Evolutionary conservation across 1,284 basidiomycete species (phyloP).

Genomic region (Ceratobasidium sp.): DNA sequence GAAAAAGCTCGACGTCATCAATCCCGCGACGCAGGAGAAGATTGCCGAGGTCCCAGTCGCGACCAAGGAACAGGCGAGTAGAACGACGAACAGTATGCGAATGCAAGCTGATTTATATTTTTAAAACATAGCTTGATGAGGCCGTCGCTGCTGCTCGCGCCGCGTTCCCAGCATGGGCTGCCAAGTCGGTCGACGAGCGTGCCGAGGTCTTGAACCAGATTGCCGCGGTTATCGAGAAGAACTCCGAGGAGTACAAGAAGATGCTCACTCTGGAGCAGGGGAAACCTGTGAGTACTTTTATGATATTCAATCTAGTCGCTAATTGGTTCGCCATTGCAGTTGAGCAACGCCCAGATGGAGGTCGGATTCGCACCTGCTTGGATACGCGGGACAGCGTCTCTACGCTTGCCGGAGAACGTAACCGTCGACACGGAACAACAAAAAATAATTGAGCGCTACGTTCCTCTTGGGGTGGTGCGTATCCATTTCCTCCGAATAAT

Average conservation of each 20-base stretch:
- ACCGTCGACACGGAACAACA: neutral
- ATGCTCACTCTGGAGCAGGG: conserved; percentile 26
- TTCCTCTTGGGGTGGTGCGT: conserved; percentile 26
- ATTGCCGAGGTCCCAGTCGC: conserved; percentile 35
- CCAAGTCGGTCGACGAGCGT: conserved; percentile 37
- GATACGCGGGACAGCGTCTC: neutral
- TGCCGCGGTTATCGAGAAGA: conserved; percentile 25
- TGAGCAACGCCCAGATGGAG: conserved; percentile 4
- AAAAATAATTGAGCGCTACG: conserved; percentile 5
- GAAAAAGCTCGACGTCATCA: conserved; percentile 27
- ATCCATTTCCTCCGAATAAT: neutral
- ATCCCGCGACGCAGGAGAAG: conserved; percentile 29
- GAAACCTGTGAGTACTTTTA: conserved; percentile 2
- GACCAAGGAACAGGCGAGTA: conserved; percentile 27
- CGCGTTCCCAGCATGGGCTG: conserved; percentile 22
- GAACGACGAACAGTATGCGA: neutral
- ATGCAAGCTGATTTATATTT: neutral
- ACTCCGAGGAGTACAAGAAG: conserved; percentile 24
- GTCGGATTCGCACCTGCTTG: neutral
- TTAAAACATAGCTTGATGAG: conserved; percentile 25
- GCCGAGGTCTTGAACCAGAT: conserved; percentile 27
- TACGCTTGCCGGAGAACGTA: conserved; percentile 6
- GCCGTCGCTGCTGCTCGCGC: conserved; percentile 40
- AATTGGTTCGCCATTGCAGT: neutral
- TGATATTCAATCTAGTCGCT: neutral